Evolutionary conservation across 306 rosid genomes (phyloP), one percentile per base, ranked within the genome.

Genomic region (Oemleria cerasiformis): DNA sequence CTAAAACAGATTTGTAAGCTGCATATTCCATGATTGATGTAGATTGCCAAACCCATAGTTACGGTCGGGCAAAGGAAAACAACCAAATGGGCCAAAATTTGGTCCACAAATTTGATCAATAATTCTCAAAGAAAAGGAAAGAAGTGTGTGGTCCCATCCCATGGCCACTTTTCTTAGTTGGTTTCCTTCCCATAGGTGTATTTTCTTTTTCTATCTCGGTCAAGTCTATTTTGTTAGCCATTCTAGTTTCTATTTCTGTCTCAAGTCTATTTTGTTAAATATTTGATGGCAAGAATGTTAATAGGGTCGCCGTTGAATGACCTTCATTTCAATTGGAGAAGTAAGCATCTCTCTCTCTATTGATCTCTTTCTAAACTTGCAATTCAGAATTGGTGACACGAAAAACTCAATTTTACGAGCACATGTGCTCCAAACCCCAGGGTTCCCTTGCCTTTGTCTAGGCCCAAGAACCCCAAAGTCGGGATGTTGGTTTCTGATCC

Each of bases 61-160:
- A 2, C 36, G 36, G 2, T 30, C 3, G 20, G 48, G 25, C 17
- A 8, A 39, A 4, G 16, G 50, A 45, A 38, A 17, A 41, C 19
- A 30, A 2, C 72, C 60, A 34, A 12, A 66, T 48, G 51, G 23
- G 2, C 15, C 25, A 11, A 7, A 20, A 5, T 21, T 56, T 54
- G 39, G 73, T 40, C 73, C 73, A 41, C 64, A 40, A 54, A 16
- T 4, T 51, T 51, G 38, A 30, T 54, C 40, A 69, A 69, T 54
- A 69, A 69, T 40, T 69, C 63, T 20, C 5, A 6, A 51, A 20
- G 20, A 14, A 20, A 67, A 56, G 19, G 12, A 1, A 21, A n/a
- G 56, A 7, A 0, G 63, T 25, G 39, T 0, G 19, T 30, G 41
- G 19, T 40, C 30, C 19, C 20, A 6, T 30, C 30, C 15, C 41